Percentiles rank a stretch among this genome's conserved stretches.
Conservation (phyloP, 2,329 filamentous ascomycete genomes). For the Penicillium sp. region DNA sequence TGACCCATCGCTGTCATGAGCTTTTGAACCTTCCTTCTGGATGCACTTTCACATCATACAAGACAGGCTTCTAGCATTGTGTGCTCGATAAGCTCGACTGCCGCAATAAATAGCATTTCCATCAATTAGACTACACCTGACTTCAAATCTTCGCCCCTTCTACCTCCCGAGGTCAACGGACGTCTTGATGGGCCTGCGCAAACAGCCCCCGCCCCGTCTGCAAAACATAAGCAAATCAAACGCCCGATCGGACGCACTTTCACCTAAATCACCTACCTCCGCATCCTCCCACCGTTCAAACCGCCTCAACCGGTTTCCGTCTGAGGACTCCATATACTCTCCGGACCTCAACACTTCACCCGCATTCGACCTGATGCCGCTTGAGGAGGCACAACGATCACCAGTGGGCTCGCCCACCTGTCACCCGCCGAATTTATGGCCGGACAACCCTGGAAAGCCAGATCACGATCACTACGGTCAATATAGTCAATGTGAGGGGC, state of each 20-base stretch:
- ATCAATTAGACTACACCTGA: neutral
- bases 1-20: slow-evolving; percentile 3
- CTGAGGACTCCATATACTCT: slow-evolving; percentile 35
- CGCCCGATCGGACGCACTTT: slow-evolving; percentile 31
- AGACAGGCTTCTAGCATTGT: neutral
- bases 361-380: slow-evolving; percentile 38
- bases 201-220: slow-evolving; percentile 38
- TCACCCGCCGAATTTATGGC: slow-evolving; percentile 32
- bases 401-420: slow-evolving; percentile 31
- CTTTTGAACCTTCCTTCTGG: neutral
- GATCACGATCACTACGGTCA: slow-evolving; percentile 12
- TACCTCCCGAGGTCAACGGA: neutral
- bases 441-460: slow-evolving; percentile 25
- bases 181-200: slow-evolving; percentile 40
- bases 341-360: slow-evolving; percentile 39
- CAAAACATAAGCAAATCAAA: slow-evolving; percentile 33
- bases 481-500: slow-evolving; percentile 3
- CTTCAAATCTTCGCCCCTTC: neutral
- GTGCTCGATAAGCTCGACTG: neutral
- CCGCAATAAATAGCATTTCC: neutral
- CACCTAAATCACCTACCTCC: slow-evolving; percentile 32
- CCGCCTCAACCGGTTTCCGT: slow-evolving; percentile 27
- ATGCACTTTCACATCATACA: neutral
- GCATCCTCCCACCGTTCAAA: slow-evolving; percentile 29
- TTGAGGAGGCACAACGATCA: slow-evolving; percentile 38